A percentile compares a stretch with the other conserved stretches of the same genome.
These are phyloP conservation scores for Nyctanthes arbortristis DNA, from an alignment of 257 asterid species.

Conservation along the genomic window DNA sequence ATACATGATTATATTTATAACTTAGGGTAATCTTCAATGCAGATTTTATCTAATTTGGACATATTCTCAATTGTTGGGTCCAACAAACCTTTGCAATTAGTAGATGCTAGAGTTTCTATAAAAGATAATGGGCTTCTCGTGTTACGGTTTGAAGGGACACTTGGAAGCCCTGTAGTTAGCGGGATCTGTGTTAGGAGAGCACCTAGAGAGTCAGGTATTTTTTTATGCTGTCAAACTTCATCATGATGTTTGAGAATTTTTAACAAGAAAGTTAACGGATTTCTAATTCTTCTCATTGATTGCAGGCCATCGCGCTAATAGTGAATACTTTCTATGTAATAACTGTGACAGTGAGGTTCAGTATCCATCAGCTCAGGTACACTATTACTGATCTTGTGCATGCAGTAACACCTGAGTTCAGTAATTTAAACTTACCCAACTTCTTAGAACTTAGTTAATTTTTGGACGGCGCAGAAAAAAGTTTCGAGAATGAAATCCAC, in stretches of 20 bases:
- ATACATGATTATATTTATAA: constrained; percentile 18
- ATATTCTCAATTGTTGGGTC: constrained; percentile 89
- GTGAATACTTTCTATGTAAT: constrained; percentile 54
- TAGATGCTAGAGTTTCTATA: constrained; percentile 62
- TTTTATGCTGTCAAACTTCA: constrained; percentile 18
- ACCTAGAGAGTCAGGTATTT: constrained; percentile 50
- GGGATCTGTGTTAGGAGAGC: constrained; percentile 82
- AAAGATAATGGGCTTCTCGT: constrained; percentile 63
- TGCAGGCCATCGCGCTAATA: constrained; percentile 47
- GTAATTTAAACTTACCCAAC: constrained; percentile 32
- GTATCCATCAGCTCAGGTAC: constrained; percentile 78
- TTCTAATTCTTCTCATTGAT: constrained; percentile 20
- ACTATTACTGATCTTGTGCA: constrained; percentile 7
- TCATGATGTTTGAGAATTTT: constrained; percentile 12
- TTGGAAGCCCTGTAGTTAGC: constrained; percentile 85
- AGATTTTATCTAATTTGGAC: constrained; percentile 88
- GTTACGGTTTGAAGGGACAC: constrained; percentile 74
- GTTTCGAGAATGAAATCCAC: constrained; percentile 46
- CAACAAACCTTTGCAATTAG: constrained; percentile 82
- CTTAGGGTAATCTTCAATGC: constrained; percentile 29
- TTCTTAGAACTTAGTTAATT: constrained; percentile 15
- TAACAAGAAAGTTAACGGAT: constrained; percentile 11
- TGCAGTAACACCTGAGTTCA: background rate
- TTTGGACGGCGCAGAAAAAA: constrained; percentile 58
- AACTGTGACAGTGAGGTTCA: constrained; percentile 72